Conservation (phyloP, 768 basidiomycete genomes). For the Suillus ampliporus region DNA sequence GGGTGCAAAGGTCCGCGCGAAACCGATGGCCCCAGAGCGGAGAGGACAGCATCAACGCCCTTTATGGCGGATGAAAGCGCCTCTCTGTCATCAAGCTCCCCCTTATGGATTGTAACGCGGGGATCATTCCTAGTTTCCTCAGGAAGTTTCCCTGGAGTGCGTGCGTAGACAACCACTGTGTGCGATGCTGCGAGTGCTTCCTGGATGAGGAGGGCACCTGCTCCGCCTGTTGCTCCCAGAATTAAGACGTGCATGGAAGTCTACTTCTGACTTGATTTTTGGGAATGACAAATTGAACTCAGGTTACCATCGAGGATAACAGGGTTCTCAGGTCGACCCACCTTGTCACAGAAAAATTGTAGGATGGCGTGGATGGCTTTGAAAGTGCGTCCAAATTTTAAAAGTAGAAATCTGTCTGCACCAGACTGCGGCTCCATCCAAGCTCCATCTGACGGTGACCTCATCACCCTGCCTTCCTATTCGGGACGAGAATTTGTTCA, state of each 20-base stretch:
- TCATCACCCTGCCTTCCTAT: not conserved
- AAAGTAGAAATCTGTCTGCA: too few species aligned
- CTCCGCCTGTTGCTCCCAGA: constrained; percentile 72
- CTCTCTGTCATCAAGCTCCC: constrained; percentile 58
- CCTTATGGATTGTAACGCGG: constrained; percentile 55
- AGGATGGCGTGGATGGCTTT: not conserved
- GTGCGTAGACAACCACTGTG: constrained; percentile 64
- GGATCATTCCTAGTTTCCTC: constrained; percentile 51
- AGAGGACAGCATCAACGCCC: constrained; percentile 66
- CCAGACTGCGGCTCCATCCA: not conserved
- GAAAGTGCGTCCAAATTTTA: not conserved
- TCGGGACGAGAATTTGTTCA: not conserved
- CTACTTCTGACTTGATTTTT: constrained; percentile 3
- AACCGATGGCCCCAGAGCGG: constrained; percentile 63
- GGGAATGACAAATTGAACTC: not conserved
- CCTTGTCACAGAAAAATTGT: not conserved
- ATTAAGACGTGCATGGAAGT: constrained; percentile 58
- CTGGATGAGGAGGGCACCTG: constrained; percentile 61
- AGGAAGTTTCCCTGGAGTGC: constrained; percentile 68
- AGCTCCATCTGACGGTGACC: not conserved
- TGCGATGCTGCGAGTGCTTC: constrained; percentile 53
- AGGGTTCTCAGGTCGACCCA: not conserved
- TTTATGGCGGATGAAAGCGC: constrained; percentile 57
- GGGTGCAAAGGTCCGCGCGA: constrained; percentile 48
- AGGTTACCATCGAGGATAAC: not conserved